A percentile compares a stretch with the other conserved stretches of the same genome.
phyloP scores from a whole-genome alignment of 225 moss, liverwort and hornwort genomes.

The Physcomitrium patens region DNA sequence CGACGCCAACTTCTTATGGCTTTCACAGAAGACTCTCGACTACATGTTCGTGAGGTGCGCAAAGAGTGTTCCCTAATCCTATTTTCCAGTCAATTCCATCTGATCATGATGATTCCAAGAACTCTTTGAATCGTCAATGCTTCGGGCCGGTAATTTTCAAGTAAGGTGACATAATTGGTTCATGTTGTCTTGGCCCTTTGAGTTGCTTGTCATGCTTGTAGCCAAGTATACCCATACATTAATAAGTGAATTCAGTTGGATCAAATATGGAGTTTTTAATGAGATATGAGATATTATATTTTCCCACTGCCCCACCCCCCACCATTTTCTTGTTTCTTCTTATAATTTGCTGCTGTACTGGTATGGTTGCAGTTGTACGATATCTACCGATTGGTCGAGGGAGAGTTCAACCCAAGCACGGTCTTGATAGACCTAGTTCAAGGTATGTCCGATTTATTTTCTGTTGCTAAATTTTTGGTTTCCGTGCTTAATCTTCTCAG shows the following conservation, averaged over 20 bases:
- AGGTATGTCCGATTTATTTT: constrained; percentile 48
- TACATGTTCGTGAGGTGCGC: constrained; percentile 89
- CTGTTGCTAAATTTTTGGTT: not conserved
- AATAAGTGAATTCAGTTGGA: too few species aligned
- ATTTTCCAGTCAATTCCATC: not conserved
- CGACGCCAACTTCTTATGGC: constrained; percentile 92
- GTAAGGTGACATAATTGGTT: too few species aligned
- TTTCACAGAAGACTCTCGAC: constrained; percentile 88
- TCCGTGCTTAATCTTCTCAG: not conserved
- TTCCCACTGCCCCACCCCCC: not conserved
- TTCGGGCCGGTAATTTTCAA: too few species aligned
- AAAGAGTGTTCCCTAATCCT: not conserved
- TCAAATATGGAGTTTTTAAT: too few species aligned
- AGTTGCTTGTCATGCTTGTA: not conserved
- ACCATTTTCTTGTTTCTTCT: not conserved
- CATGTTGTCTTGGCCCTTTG: too few species aligned
- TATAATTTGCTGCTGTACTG: constrained; percentile 25
- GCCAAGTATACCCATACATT: not conserved
- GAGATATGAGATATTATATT: too few species aligned
- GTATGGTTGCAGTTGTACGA: constrained; percentile 70
- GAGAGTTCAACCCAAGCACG: constrained; percentile 82
- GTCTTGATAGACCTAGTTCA: constrained; percentile 75
- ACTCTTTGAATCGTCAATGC: too few species aligned
- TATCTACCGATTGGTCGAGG: constrained; percentile 90
- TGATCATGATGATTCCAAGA: not conserved